Evolutionary conservation across 2,329 filamentous ascomycete genomes (phyloP).

Genomic region (Biscogniauxia sp.): DNA sequence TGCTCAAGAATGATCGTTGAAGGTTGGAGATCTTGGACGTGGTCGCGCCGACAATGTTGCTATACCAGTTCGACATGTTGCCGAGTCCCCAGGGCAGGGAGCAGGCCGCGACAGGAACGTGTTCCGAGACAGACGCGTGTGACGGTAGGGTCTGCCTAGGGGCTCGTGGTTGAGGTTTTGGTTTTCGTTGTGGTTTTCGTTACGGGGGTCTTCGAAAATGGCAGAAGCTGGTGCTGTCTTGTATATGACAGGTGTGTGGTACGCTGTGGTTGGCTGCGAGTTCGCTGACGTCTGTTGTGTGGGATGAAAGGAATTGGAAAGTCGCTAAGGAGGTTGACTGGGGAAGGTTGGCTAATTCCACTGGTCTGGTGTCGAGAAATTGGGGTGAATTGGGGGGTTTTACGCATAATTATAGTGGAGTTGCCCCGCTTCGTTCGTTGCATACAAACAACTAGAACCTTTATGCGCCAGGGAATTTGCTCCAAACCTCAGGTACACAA

Average conservation of each 20-base stretch:
- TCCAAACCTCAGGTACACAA: too few relatives aligned
- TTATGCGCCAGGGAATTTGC: background rate
- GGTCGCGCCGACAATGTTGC: constrained; percentile 65
- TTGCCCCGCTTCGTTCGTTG: constrained; percentile 1
- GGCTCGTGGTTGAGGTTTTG: too few relatives aligned
- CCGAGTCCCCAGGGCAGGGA: constrained; percentile 9
- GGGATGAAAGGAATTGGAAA: background rate
- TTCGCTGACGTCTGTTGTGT: background rate
- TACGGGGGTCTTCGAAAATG: background rate
- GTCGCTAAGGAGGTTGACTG: background rate
- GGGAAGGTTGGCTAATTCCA: background rate
- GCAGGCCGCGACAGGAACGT: background rate
- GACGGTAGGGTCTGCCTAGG: background rate
- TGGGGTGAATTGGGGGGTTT: background rate
- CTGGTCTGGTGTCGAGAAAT: background rate
- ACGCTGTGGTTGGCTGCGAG: background rate
- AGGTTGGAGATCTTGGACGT: constrained; percentile 64
- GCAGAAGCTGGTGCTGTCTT: constrained; percentile 6
- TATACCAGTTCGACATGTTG: constrained; percentile 78
- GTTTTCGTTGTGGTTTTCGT: too few relatives aligned
- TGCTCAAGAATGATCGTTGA: constrained; percentile 66
- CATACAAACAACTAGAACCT: background rate
- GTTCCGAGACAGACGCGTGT: constrained; percentile 15
- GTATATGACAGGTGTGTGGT: background rate
- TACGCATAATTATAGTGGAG: constrained; percentile 1